Evolutionary conservation across 108 stramenopile species (phyloP).

Genomic region (Seminavis robusta): DNA sequence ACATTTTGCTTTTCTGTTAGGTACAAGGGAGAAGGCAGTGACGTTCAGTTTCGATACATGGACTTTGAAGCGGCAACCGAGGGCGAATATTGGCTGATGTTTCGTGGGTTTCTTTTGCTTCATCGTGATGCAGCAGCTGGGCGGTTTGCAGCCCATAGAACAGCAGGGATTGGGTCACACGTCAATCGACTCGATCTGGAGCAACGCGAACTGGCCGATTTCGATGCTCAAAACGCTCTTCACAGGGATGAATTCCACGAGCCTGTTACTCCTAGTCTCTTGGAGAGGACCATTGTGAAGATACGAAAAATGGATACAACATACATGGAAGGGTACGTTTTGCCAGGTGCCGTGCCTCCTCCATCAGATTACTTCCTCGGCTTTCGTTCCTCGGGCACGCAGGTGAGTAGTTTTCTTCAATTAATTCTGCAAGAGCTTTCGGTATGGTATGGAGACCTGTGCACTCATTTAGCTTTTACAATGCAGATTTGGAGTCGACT

Average conservation of each 20-base stretch:
- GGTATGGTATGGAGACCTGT: no score
- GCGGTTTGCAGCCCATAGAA: slow-evolving; percentile 70
- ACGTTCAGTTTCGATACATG: slow-evolving; percentile 48
- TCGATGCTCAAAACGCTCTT: slow-evolving; percentile 14
- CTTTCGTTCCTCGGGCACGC: slow-evolving; percentile 79
- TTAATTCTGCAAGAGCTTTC: no score
- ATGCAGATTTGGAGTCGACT: slow-evolving; percentile 89
- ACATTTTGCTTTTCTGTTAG: no score
- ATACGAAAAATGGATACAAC: slow-evolving; percentile 31
- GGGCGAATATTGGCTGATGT: slow-evolving; percentile 88
- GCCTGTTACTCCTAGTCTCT: slow-evolving; percentile 26
- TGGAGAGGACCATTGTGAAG: slow-evolving; percentile 44
- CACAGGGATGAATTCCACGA: slow-evolving; percentile 45
- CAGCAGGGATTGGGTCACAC: slow-evolving; percentile 67
- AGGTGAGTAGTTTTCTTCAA: no score
- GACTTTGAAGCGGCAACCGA: slow-evolving; percentile 88
- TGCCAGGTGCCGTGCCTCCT: slow-evolving; percentile 49
- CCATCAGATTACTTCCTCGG: slow-evolving; percentile 87
- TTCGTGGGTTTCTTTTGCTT: slow-evolving; percentile 79
- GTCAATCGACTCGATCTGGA: slow-evolving; percentile 15
- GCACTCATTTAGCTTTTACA: neutral
- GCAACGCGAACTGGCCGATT: slow-evolving; percentile 7
- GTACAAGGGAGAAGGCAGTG: slow-evolving; percentile 57
- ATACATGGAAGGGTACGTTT: slow-evolving; percentile 30
- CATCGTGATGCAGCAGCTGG: slow-evolving; percentile 78